Evolutionary conservation across 257 asterid species (phyloP).

Genomic region (Pogostemon cablin): DNA sequence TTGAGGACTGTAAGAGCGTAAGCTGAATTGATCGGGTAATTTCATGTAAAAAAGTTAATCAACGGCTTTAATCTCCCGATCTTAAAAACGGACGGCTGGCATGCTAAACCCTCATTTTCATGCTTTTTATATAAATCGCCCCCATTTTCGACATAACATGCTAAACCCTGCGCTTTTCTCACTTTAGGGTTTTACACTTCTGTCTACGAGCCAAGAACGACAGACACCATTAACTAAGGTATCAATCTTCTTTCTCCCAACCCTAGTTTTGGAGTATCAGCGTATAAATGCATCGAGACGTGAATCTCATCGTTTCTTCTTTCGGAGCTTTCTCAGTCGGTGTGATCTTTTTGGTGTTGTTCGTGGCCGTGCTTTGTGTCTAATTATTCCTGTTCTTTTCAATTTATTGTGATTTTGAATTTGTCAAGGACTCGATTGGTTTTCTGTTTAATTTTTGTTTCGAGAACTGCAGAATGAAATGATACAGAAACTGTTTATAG

Average conservation of each 20-base stretch:
- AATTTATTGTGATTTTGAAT: background rate
- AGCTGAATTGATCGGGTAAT: too few relatives aligned
- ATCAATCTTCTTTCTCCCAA: background rate
- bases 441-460: slow-evolving; percentile 17
- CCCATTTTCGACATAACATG: background rate
- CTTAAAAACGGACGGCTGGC: slow-evolving; percentile 25
- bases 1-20: too few relatives aligned
- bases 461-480: slow-evolving; percentile 1
- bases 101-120: background rate
- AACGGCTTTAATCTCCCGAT: slow-evolving; percentile 11
- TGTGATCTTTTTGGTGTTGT: background rate
- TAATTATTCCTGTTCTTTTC: background rate
- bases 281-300: background rate
- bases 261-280: background rate
- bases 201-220: slow-evolving; percentile 8
- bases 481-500: background rate
- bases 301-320: background rate
- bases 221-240: slow-evolving; percentile 20
- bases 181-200: slow-evolving; percentile 39
- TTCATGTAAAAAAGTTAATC: background rate
- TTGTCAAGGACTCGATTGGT: background rate
- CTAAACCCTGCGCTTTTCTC: slow-evolving; percentile 32
- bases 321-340: background rate
- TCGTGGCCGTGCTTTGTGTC: background rate
- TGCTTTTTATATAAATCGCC: background rate